Base-by-base conservation (phyloP, 2,329 filamentous ascomycete species). In the Xylariaceae sp. region DNA sequence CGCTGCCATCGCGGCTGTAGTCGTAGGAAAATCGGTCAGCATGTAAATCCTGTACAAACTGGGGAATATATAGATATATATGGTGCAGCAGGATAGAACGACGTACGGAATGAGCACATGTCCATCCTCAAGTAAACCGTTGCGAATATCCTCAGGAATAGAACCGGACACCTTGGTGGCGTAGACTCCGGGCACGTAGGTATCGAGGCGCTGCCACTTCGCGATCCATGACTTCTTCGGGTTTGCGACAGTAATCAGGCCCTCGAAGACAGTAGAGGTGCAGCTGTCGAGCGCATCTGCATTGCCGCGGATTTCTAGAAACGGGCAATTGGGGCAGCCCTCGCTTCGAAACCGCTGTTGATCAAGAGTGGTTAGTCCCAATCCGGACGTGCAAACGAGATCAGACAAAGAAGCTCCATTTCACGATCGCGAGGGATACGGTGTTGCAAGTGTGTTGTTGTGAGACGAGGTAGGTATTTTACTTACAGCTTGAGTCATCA, bases 261-360 rank as follows among this genome's bases (percentile, higher is more conserved):
- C 95, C 75, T 99, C 95, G 73, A 95, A 99, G 64, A 98, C 93
- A 71, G 94, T 91, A 12, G 92, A 96, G 17, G 95, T 99, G 83
- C 93, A 97, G 78, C 92, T 91, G 72, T 91, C 87, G 70, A 98
- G 90, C 62, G 87, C 84, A 60, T 99, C 95, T 67, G 83, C 79
- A 64, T 88, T 90, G 72, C 88, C 87, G 63, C 86, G 83, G 60
- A 98, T 88, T 74, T 91, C 88, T 57, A 99, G 88, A 75, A 96
- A 91, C 46, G 90, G 94, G 83, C 95, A 99, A 81, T 99, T 99
- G 61, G 95, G 95, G 73, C 95, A 99, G 66, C 95, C 95, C 71
- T 90, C 83, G 69, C 87, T 85, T 69, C 88, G 83, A 82, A 99
- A 99, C 74, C 91, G 89, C 89, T 94, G 71, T 28, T 62, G 12